These are phyloP conservation scores for Chrysochromulina parva DNA, from an alignment of 78 protist genomes.

Conservation along the genomic window DNA sequence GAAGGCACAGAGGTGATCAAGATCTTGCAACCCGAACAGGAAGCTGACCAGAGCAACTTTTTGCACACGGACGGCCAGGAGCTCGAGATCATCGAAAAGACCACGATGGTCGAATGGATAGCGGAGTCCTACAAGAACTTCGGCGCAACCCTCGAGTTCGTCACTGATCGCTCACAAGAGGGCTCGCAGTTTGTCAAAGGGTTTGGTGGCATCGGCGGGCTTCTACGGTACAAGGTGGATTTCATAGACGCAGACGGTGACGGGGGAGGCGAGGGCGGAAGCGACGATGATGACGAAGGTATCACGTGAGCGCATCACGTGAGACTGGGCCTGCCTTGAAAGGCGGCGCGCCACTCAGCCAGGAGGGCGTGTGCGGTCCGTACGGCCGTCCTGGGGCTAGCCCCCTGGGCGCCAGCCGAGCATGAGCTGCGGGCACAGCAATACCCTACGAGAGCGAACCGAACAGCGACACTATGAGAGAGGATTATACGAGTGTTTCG, in stretches of 20 bases:
- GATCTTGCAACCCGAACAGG: neutral
- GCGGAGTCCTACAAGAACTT: constrained; percentile 90
- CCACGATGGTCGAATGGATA: constrained; percentile 93
- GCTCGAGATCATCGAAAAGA: constrained; percentile 71
- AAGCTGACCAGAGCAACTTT: no score
- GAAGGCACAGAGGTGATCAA: neutral
- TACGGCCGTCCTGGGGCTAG: no score
- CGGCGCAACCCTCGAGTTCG: constrained; percentile 92
- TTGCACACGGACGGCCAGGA: constrained; percentile 54
- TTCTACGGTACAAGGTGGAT: constrained; percentile 84
- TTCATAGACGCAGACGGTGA: constrained; percentile 43
- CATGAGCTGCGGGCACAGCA: no score
- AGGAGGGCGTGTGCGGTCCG: no score
- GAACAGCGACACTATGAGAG: no score
- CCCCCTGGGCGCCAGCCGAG: no score
- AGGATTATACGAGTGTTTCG: no score
- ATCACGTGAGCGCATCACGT: no score
- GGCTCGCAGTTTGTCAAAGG: constrained; percentile 98
- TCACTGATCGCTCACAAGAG: constrained; percentile 95
- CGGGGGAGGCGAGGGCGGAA: no score
- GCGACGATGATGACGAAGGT: neutral
- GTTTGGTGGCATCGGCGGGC: constrained; percentile 98
- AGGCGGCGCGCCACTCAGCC: no score
- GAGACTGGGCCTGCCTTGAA: no score
- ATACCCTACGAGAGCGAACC: no score